A percentile compares a stretch with the other conserved stretches of the same genome.
phyloP scores from a whole-genome alignment of 345 rosid species.

The Bruguiera parviflora region DNA sequence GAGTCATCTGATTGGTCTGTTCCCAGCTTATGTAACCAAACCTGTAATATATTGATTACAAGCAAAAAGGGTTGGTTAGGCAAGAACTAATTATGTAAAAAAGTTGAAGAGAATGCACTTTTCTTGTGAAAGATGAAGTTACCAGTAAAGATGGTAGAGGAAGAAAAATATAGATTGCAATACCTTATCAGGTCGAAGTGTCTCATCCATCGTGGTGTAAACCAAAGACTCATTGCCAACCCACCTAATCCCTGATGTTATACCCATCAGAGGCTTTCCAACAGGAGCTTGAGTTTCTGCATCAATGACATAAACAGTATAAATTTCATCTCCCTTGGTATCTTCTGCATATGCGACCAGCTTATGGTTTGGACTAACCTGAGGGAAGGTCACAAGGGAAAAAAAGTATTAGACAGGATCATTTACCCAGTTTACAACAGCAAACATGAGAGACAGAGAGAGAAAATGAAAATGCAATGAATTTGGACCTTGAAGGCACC shows the following conservation, averaged over 20 bases:
- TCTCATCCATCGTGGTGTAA: constrained; percentile 79
- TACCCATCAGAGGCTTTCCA: constrained; percentile 51
- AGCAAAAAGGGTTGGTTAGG: too few species aligned
- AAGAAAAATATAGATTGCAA: not conserved
- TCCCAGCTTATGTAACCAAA: constrained; percentile 87
- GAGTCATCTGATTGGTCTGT: constrained; percentile 62
- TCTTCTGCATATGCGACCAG: constrained; percentile 87
- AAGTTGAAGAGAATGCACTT: not conserved
- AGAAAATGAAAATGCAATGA: not conserved
- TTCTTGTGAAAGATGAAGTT: too few species aligned
- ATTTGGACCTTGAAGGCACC: constrained; percentile 56
- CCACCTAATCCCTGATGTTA: constrained; percentile 63
- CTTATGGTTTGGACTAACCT: constrained; percentile 77
- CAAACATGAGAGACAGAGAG: not conserved
- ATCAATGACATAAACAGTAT: constrained; percentile 61
- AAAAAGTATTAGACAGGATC: not conserved
- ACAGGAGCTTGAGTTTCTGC: constrained; percentile 46
- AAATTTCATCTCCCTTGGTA: constrained; percentile 77
- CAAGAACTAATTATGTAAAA: too few species aligned
- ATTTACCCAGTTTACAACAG: not conserved
- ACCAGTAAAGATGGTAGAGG: not conserved
- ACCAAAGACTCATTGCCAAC: constrained; percentile 77
- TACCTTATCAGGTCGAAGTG: constrained; percentile 87
- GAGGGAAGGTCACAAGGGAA: constrained; percentile 15
- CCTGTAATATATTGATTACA: constrained; percentile 34